A percentile compares a stretch with the other conserved stretches of the same genome.
Evolutionary conservation across 2,329 filamentous ascomycete genomes (phyloP).

Genomic region (Aspergillus pseudoterreus): DNA sequence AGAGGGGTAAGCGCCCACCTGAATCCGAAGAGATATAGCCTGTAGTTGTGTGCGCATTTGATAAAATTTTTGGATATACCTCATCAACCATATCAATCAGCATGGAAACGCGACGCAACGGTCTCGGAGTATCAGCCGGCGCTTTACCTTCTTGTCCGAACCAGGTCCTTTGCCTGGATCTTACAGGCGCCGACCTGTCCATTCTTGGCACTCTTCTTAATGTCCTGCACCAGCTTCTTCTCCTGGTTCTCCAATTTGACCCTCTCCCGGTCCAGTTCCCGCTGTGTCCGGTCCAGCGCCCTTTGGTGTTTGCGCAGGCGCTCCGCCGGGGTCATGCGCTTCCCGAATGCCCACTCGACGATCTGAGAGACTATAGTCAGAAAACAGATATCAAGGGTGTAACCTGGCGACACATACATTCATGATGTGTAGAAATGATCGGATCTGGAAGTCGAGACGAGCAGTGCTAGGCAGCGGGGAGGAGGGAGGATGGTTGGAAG

Average conservation of each 20-base stretch:
- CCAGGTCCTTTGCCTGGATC: conserved; percentile 96
- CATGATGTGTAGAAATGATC: conserved; percentile 7
- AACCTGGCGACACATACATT: conserved; percentile 8
- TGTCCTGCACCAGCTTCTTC: conserved; percentile 92
- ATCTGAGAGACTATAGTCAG: conserved; percentile 55
- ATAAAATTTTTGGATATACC: conserved; percentile 98
- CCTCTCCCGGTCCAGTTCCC: conserved; percentile 90
- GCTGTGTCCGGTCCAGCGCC: conserved; percentile 93
- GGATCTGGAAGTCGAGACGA: not conserved
- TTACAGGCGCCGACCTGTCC: conserved; percentile 98
- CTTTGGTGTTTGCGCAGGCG: conserved; percentile 72
- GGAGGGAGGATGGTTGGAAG: not conserved
- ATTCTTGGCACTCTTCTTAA: conserved; percentile 98
- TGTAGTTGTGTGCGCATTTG: conserved; percentile 96
- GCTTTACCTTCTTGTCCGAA: conserved; percentile 75
- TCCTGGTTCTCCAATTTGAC: conserved; percentile 98
- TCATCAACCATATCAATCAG: conserved; percentile 28
- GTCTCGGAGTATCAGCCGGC: not conserved
- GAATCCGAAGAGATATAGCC: conserved; percentile 89
- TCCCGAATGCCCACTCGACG: conserved; percentile 98
- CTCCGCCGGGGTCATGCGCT: conserved; percentile 91
- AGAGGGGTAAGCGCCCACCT: conserved; percentile 53
- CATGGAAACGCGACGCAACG: not conserved
- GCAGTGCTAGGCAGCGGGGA: not conserved
- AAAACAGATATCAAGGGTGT: conserved; percentile 2